These are phyloP conservation scores for Picea glauca DNA, from an alignment of 75 land plant species.

Conservation along the genomic window DNA sequence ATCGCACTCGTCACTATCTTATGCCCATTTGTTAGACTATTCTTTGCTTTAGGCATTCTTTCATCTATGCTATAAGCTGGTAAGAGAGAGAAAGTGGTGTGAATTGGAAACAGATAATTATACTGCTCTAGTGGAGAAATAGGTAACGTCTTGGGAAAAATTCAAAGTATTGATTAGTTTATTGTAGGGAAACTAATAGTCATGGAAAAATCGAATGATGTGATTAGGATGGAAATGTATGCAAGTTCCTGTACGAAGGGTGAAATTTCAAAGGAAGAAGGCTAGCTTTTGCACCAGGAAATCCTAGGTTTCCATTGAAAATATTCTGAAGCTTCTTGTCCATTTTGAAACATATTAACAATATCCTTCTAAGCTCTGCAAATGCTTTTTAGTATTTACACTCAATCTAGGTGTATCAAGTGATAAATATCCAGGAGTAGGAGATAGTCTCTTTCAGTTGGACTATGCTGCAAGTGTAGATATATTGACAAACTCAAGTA, in stretches of 20 bases:
- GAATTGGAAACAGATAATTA: background rate
- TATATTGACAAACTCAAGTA: background rate
- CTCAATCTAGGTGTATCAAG: background rate
- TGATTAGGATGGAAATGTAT: background rate
- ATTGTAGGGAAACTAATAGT: background rate
- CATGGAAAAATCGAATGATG: background rate
- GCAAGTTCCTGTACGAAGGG: background rate
- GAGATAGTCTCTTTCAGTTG: background rate
- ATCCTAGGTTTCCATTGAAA: background rate
- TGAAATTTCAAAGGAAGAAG: background rate
- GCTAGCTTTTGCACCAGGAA: background rate
- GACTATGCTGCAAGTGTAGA: background rate
- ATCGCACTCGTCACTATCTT: slow-evolving; percentile 26
- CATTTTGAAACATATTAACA: background rate
- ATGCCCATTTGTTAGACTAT: background rate
- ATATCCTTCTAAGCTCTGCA: background rate
- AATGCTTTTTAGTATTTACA: background rate
- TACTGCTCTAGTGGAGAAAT: background rate
- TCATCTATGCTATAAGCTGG: background rate
- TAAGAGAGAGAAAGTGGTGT: background rate
- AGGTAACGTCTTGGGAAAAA: background rate
- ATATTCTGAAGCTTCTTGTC: background rate
- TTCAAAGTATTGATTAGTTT: background rate
- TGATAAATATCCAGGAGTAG: background rate
- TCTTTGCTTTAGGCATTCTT: background rate